phyloP scores from a whole-genome alignment of 495 filamentous ascomycete species.

The Clohesyomyces aquaticus region DNA sequence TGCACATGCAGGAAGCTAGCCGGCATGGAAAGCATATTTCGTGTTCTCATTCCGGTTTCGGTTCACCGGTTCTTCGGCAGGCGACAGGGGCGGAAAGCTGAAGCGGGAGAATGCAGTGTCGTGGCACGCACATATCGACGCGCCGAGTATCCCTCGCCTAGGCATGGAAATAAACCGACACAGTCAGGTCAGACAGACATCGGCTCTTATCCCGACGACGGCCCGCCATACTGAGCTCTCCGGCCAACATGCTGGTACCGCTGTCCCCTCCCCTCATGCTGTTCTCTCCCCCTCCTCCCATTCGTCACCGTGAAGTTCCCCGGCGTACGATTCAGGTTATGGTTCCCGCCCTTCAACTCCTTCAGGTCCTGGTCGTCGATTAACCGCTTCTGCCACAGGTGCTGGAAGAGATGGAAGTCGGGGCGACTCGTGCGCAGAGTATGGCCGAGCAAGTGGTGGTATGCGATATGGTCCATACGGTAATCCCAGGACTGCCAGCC shows the following conservation, averaged over 20 bases:
- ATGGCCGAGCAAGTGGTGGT: constrained; percentile 31
- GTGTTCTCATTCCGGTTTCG: constrained; percentile 7
- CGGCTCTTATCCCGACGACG: not conserved
- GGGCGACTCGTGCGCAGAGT: constrained; percentile 35
- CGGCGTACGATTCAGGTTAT: constrained; percentile 31
- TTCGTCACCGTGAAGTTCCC: constrained; percentile 25
- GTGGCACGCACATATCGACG: constrained; percentile 1
- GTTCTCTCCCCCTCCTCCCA: constrained; percentile 14
- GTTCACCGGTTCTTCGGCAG: constrained; percentile 25
- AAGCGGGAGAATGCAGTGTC: not conserved
- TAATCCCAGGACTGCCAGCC: constrained; percentile 29
- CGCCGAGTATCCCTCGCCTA: not conserved
- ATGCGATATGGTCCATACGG: constrained; percentile 35
- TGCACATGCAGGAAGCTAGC: constrained; percentile 24
- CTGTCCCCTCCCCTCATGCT: constrained; percentile 3
- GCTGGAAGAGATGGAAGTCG: constrained; percentile 39
- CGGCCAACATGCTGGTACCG: constrained; percentile 20
- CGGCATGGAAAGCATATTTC: constrained; percentile 13
- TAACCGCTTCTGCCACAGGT: constrained; percentile 39
- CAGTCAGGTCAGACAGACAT: not conserved
- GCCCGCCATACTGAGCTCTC: not conserved
- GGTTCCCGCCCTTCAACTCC: constrained; percentile 40
- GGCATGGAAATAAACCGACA: not conserved
- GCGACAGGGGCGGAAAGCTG: no score
- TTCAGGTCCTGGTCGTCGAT: constrained; percentile 40